These are phyloP conservation scores for Mallotus repandus DNA, from an alignment of 441 rosid species.

Conservation along the genomic window DNA sequence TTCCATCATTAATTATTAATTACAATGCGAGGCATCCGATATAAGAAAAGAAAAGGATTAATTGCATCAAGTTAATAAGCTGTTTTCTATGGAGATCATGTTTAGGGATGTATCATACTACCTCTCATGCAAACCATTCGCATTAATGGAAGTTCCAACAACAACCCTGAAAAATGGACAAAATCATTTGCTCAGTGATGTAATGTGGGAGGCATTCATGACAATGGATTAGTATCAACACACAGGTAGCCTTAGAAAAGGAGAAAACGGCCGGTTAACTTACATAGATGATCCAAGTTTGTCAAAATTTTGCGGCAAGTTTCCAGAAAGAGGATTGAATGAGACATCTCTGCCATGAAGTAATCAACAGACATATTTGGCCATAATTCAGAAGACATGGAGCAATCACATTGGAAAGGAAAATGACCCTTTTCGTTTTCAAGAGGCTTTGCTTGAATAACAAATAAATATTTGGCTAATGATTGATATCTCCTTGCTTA, in stretches of 20 bases:
- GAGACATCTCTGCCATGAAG: conserved; percentile 49
- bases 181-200: conserved; percentile 3
- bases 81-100: neutral
- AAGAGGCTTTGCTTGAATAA: neutral
- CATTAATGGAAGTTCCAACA: conserved; percentile 44
- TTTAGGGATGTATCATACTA: neutral
- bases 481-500: neutral
- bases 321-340: conserved; percentile 54
- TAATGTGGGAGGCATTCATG: neutral
- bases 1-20: conserved; percentile 15
- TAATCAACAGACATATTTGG: neutral
- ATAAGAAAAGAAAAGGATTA: neutral
- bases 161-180: conserved; percentile 36
- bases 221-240: neutral
- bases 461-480: too few relatives aligned
- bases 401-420: too few relatives aligned
- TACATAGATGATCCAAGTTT: conserved; percentile 43
- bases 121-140: conserved; percentile 34
- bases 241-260: neutral
- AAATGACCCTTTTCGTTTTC: neutral
- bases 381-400: too few relatives aligned
- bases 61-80: neutral
- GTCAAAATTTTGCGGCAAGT: conserved; percentile 33
- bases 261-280: conserved; percentile 17
- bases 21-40: neutral